Base-by-base conservation (phyloP, 1,284 basidiomycete species). In the Singerocomus inundabilis region DNA sequence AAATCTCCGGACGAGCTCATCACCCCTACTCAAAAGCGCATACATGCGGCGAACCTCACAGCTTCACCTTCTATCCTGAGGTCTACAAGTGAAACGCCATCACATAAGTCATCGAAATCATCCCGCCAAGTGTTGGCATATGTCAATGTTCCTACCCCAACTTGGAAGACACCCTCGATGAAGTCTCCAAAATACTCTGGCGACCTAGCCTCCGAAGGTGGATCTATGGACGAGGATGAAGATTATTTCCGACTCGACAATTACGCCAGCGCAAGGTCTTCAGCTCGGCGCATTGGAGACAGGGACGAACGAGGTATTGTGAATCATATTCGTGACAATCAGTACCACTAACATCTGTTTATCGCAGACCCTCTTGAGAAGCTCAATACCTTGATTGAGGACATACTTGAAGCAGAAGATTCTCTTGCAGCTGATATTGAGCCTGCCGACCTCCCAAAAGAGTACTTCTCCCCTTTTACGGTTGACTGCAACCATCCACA, bases 381-480 rank as follows among this genome's bases (percentile, higher is more conserved):
- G 63, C 74, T 96, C 6, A 75, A 74, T 2, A 75, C 76, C 6
- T 66, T 87, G 16, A 72, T 95, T 1, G 91, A 95, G 53, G 91
- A 95, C 49, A 80, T 96, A 18, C 90, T 95, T 57, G 91, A 95
- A 63, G 90, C 92, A 0, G 89, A 95, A 62, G 93, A 96, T 62
- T 68, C 79, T 0, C 74, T 96, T 18, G 80, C 88, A 3, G 76
- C 85, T 1, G 84, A 89, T 51, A 72, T 80, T 1, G 77, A 81
- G 34, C 55, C 74, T 5, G 63, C 70, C 12, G 80, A 84, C 48
- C 69, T 92, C 9, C 77, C 83, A 10, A 59, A 71, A 21, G 79
- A 83, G 5, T 89, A 80, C 65, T 93, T 94, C 61, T 84, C 84
- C 1, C 61, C 72, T 2, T 68, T 82, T 12, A 84, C 85, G 0